Evolutionary conservation across 345 rosid species (phyloP).

Genomic region (Streptanthus diversifolius): DNA sequence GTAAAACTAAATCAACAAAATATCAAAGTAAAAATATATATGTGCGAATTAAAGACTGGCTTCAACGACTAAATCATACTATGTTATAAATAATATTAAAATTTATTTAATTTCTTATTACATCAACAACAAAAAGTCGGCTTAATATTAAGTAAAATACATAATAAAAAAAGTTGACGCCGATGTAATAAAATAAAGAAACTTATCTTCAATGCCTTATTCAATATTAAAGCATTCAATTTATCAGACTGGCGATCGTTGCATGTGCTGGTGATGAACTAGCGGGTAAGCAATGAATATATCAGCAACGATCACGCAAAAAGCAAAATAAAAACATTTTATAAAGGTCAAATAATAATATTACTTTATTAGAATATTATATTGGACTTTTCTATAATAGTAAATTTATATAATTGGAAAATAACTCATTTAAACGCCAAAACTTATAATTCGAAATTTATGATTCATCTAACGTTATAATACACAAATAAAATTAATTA

Average conservation of each 20-base stretch:
- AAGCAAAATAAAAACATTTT: slow-evolving; percentile 8
- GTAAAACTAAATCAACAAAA: not conserved
- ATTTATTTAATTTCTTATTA: not conserved
- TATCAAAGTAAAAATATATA: not conserved
- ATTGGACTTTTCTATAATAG: not conserved
- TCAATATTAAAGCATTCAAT: slow-evolving; percentile 14
- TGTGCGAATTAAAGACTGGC: slow-evolving; percentile 19
- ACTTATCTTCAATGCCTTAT: not conserved
- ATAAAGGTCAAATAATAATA: not conserved
- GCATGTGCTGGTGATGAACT: slow-evolving; percentile 35
- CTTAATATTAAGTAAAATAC: slow-evolving; percentile 1
- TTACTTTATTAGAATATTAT: not conserved
- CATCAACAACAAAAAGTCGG: slow-evolving; percentile 18
- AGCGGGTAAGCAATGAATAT: slow-evolving; percentile 33
- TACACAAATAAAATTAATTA: not conserved
- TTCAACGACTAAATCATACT: slow-evolving; percentile 25
- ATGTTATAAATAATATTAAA: not conserved
- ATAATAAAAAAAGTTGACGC: slow-evolving; percentile 25
- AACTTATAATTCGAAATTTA: not conserved
- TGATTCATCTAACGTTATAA: not conserved
- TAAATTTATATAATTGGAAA: not conserved
- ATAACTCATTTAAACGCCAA: not conserved
- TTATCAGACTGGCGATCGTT: slow-evolving; percentile 25
- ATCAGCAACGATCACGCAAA: slow-evolving; percentile 26
- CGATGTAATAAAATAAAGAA: slow-evolving; percentile 14